Conservation (phyloP, 108 stramenopile species). For the Aurantiochytrium sp. region DNA sequence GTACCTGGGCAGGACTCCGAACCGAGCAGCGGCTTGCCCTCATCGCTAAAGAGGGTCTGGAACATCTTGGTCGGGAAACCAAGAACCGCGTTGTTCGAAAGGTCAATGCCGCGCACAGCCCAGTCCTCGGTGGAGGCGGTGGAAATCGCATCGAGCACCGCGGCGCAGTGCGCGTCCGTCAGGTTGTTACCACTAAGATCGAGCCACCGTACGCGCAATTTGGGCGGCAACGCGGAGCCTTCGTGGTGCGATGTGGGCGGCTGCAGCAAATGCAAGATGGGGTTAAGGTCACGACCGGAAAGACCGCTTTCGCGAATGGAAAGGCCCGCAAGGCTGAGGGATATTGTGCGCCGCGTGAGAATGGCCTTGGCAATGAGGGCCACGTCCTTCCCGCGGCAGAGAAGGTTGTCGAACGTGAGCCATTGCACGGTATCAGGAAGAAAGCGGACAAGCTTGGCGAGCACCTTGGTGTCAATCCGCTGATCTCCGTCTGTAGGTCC, state of each 20-base stretch:
- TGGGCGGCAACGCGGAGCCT: neutral
- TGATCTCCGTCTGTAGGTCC: neutral
- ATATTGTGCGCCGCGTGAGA: neutral
- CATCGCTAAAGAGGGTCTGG: neutral
- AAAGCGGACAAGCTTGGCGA: neutral
- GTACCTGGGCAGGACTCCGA: neutral
- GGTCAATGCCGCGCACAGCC: neutral
- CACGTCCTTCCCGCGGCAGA: neutral
- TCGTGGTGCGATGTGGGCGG: neutral
- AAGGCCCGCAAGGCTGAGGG: neutral
- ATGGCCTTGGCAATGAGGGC: neutral
- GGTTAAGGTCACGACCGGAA: neutral
- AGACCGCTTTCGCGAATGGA: neutral
- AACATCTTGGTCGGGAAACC: neutral
- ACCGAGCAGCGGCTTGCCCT: neutral
- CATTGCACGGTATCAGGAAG: neutral
- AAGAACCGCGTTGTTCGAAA: neutral
- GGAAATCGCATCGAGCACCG: neutral
- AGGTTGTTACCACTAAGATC: neutral
- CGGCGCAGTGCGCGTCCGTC: neutral
- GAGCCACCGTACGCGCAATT: neutral
- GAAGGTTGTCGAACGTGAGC: neutral
- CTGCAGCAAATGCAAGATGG: neutral
- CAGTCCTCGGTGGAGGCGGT: neutral
- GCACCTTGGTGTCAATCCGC: neutral